Evolutionary conservation across 2,329 filamentous ascomycete genomes (phyloP), one percentile per base, ranked within the genome.

Genomic region (Diaporthe velutina): DNA sequence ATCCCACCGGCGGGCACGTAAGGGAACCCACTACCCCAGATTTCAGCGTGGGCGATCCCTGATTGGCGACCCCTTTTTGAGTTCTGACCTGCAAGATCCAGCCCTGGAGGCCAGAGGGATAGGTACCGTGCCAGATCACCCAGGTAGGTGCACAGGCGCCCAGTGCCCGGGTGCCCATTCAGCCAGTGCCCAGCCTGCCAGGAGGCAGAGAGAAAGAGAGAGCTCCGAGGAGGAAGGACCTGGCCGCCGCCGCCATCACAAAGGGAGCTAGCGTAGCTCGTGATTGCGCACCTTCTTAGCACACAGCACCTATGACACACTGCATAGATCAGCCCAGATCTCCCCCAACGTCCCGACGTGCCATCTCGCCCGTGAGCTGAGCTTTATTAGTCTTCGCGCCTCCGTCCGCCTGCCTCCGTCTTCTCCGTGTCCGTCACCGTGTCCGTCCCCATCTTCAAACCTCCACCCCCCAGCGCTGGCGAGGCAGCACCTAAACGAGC

Each of bases 11-110:
- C 8, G 38, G 52, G 52, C 68, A 58, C 40, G 40, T 33, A 58
- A 60, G 30, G 30, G 28, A 52, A 50, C 70, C 70, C 70, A 52
- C 57, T 72, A 72, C 70, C 70, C 70, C 70, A 61, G 70, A 72
- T 72, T 72, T 54, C 28, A 42, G 57, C 33, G 17, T 45, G 57
- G 70, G 42, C 45, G 57, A 64, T 72, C 70, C 70, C 70, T 72
- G 70, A 66, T 72, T 72, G 57, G 70, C 70, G 70, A 52, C 57
- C 70, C 57, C 58, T 54, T 54, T 61, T 64, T 38, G 57, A 50
- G 54, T 48, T 38, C 54, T 71, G 54, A 35, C 55, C 42, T 54
- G 45, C 57, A 38, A 52, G 55, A 58, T 64, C 55, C 33, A 40
- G 55, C 70, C 38, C 28, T 57, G 45, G 25, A 42, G 52, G 68